phyloP scores from a whole-genome alignment of 345 rosid genomes.

The Syzygium aqueum region DNA sequence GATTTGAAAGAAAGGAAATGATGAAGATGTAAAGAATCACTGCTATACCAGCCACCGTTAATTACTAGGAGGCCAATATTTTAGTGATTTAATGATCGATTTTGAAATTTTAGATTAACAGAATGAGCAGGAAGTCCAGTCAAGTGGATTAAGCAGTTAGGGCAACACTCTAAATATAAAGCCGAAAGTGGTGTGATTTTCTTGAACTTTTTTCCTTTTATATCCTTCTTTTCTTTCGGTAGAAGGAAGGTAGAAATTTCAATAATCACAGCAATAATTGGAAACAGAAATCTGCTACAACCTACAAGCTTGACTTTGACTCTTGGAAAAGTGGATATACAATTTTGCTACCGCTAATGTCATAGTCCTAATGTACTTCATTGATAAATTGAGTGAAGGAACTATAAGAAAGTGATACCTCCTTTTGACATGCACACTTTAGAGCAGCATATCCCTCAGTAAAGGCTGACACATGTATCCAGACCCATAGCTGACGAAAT shows the following conservation, averaged over 20 bases:
- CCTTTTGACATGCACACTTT: constrained; percentile 54
- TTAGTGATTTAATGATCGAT: not conserved
- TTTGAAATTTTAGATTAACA: not conserved
- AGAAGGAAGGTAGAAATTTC: not conserved
- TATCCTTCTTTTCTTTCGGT: not conserved
- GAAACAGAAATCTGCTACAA: not conserved
- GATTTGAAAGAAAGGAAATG: constrained; percentile 9
- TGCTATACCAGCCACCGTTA: not conserved
- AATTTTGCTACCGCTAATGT: not conserved
- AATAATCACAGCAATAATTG: not conserved
- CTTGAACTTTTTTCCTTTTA: not conserved
- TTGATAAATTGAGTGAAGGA: not conserved
- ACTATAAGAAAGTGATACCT: constrained; percentile 21
- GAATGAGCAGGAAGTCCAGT: not conserved
- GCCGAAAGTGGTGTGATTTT: not conserved
- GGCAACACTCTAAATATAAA: not conserved
- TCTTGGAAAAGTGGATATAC: not conserved
- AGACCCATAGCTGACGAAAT: constrained; percentile 57
- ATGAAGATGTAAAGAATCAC: not conserved
- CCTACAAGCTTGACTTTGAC: not conserved
- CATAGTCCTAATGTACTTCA: not conserved
- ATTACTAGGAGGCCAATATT: not conserved
- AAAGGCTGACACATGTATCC: constrained; percentile 87
- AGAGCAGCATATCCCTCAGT: constrained; percentile 64
- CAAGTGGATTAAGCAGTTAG: not conserved